Conservation (phyloP, 2,329 filamentous ascomycete species). For the Colletotrichum plurivorum region DNA sequence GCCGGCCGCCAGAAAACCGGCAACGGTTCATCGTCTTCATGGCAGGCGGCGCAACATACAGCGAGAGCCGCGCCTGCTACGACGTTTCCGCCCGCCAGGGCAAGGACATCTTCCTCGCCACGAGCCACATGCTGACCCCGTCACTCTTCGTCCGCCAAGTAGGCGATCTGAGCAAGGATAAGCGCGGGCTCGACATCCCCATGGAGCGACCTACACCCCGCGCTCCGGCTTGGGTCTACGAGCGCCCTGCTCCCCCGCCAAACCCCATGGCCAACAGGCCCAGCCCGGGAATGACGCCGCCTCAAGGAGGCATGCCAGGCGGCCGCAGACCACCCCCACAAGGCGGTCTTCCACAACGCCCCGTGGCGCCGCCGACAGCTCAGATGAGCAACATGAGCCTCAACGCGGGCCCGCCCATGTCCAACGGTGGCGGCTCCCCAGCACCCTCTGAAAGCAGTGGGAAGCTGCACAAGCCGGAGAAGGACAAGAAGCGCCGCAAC, state of each 20-base stretch:
- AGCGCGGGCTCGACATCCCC: conserved; percentile 83
- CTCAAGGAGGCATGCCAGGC: conserved; percentile 39
- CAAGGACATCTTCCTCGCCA: conserved; percentile 89
- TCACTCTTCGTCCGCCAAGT: conserved; percentile 86
- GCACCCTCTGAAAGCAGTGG: conserved; percentile 47
- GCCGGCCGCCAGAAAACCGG: conserved; percentile 81
- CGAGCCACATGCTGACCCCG: conserved; percentile 93
- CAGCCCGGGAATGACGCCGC: conserved; percentile 46
- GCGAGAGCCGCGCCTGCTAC: conserved; percentile 90
- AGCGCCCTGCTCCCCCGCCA: conserved; percentile 73
- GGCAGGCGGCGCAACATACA: conserved; percentile 95
- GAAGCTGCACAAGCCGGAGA: conserved; percentile 67
- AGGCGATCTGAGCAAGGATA: conserved; percentile 82
- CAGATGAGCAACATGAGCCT: conserved; percentile 71
- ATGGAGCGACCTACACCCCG: conserved; percentile 84
- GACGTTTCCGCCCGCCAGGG: conserved; percentile 81
- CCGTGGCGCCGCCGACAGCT: conserved; percentile 63
- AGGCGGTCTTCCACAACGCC: conserved; percentile 54
- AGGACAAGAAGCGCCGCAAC: conserved; percentile 75
- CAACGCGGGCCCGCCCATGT: conserved; percentile 45
- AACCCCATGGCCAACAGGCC: conserved; percentile 52
- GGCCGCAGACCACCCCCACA: conserved; percentile 44
- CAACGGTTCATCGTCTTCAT: conserved; percentile 95
- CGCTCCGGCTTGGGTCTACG: conserved; percentile 88
- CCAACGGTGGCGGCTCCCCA: conserved; percentile 41